Evolutionary conservation across 108 stramenopile species (phyloP).

Genomic region (Skeletonema menzelii): DNA sequence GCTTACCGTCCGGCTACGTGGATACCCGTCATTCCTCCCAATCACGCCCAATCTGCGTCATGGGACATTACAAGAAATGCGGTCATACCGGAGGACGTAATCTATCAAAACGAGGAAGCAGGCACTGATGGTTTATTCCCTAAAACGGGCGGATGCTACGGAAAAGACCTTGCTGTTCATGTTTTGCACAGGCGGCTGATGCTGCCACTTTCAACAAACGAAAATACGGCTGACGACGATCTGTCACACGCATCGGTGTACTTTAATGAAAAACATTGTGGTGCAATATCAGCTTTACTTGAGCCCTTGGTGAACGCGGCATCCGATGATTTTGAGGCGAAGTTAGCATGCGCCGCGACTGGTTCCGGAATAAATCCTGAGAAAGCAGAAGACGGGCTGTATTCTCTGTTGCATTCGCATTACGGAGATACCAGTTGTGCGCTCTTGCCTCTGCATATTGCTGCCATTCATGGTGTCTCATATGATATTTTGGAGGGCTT

Average conservation of each 20-base stretch:
- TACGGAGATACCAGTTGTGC: not conserved
- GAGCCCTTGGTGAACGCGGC: slow-evolving; percentile 15
- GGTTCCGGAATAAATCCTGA: not conserved
- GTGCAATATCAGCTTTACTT: slow-evolving; percentile 26
- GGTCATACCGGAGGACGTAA: not conserved
- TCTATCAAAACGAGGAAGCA: not conserved
- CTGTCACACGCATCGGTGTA: slow-evolving; percentile 6
- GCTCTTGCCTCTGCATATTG: slow-evolving; percentile 41
- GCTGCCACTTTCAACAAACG: not conserved
- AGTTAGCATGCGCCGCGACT: slow-evolving; percentile 23
- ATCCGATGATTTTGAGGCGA: slow-evolving; percentile 8
- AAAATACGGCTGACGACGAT: not conserved
- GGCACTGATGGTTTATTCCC: slow-evolving; percentile 19
- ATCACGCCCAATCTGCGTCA: not conserved
- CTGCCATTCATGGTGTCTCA: slow-evolving; percentile 38
- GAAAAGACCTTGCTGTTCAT: slow-evolving; percentile 21
- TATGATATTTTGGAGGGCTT: slow-evolving; percentile 31
- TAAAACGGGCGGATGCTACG: slow-evolving; percentile 13
- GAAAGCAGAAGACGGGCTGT: not conserved
- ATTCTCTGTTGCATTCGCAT: slow-evolving; percentile 3
- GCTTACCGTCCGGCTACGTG: slow-evolving; percentile 24
- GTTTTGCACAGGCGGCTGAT: slow-evolving; percentile 5
- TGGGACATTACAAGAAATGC: slow-evolving; percentile 11
- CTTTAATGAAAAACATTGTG: slow-evolving; percentile 8
- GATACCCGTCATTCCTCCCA: slow-evolving; percentile 14